A percentile compares a stretch with the other conserved stretches of the same genome.
These are phyloP conservation scores for Fusarium sp. DNA, from an alignment of 2,329 filamentous ascomycete genomes.

Conservation along the genomic window DNA sequence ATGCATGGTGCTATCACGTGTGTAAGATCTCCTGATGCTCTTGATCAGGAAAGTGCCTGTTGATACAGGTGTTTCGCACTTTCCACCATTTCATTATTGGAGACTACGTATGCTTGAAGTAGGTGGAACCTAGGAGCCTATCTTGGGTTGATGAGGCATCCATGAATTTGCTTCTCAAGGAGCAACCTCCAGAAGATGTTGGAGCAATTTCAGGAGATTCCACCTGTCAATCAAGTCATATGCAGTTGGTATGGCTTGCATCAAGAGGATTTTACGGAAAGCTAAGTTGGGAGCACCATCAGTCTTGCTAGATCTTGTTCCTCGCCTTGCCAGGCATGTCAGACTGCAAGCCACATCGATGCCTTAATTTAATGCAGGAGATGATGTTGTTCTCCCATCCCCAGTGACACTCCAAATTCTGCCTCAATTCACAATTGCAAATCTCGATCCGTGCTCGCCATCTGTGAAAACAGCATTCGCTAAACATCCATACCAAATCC, in stretches of 20 bases:
- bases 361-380: constrained; percentile 1
- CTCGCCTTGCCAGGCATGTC: constrained; percentile 9
- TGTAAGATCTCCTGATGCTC: constrained; percentile 41
- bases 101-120: not conserved
- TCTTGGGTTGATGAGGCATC: too few relatives aligned
- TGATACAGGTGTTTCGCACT: not conserved
- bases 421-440: not conserved
- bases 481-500: not conserved
- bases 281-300: constrained; percentile 25
- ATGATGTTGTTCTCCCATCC: not conserved
- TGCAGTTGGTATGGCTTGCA: constrained; percentile 17
- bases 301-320: constrained; percentile 12
- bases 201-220: not conserved
- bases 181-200: not conserved
- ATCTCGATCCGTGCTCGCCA: not conserved
- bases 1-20: constrained; percentile 18
- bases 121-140: not conserved
- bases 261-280: constrained; percentile 15
- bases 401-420: not conserved
- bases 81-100: constrained; percentile 2
- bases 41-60: not conserved
- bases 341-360: constrained; percentile 21
- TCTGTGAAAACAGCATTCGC: not conserved
- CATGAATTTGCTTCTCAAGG: not conserved
- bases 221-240: constrained; percentile 3